These are phyloP conservation scores for Stemphylium beticola DNA, from an alignment of 2,329 filamentous ascomycete species.

Conservation along the genomic window DNA sequence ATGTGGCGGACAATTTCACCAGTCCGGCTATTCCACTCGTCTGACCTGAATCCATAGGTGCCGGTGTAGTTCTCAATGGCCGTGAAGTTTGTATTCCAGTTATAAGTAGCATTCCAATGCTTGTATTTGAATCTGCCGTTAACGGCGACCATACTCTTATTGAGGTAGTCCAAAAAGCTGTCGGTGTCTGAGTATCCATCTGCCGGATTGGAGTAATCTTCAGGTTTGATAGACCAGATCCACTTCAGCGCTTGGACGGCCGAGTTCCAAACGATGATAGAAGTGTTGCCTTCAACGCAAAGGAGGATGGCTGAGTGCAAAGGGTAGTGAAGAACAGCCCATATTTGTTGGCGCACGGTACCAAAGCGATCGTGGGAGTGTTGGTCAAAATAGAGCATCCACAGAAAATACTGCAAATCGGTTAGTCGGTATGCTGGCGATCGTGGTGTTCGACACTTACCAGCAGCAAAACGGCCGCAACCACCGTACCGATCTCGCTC, in stretches of 20 bases:
- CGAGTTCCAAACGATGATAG: constrained; percentile 33
- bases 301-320: constrained; percentile 67
- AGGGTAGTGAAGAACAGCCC: constrained; percentile 63
- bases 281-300: constrained; percentile 61
- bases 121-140: constrained; percentile 26
- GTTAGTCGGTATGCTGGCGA: neutral
- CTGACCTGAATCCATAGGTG: constrained; percentile 22
- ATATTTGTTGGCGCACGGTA: constrained; percentile 62
- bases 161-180: constrained; percentile 19
- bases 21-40: constrained; percentile 30
- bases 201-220: constrained; percentile 21
- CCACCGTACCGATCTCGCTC: constrained; percentile 28
- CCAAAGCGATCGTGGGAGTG: constrained; percentile 55
- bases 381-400: constrained; percentile 65
- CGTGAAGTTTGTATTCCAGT: constrained; percentile 32
- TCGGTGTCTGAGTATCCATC: constrained; percentile 17
- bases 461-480: constrained; percentile 25
- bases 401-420: constrained; percentile 55
- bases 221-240: constrained; percentile 26
- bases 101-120: constrained; percentile 27
- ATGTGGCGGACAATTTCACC: constrained; percentile 19
- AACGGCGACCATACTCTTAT: constrained; percentile 27
- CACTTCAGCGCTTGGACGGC: constrained; percentile 30
- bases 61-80: constrained; percentile 28
- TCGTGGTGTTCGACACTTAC: neutral